phyloP scores from a whole-genome alignment of 179 eudicot genomes.

The Camellia oleifera region DNA sequence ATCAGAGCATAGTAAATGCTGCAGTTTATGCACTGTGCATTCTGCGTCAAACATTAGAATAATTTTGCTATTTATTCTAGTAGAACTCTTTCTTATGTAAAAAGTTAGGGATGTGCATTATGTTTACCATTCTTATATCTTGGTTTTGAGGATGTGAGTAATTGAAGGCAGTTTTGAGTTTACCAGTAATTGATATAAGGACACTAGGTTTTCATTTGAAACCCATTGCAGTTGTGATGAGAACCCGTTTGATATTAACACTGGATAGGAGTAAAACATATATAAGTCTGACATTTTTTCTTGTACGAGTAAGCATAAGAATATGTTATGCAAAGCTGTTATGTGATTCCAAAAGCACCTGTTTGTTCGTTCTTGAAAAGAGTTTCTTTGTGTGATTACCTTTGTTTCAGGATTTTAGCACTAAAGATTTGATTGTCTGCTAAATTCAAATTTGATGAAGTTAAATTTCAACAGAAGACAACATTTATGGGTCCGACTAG shows the following conservation, averaged over 20 bases:
- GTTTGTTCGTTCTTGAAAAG: too few species aligned
- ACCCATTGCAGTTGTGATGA: background rate
- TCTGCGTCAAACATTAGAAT: conserved; percentile 2
- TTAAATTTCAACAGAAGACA: too few species aligned
- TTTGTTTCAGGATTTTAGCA: too few species aligned
- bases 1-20: background rate
- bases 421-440: too few species aligned
- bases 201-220: background rate
- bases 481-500: too few species aligned
- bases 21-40: conserved; percentile 10
- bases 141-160: background rate
- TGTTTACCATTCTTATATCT: background rate
- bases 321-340: too few species aligned
- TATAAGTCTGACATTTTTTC: too few species aligned
- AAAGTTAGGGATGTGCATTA: background rate
- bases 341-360: too few species aligned
- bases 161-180: background rate
- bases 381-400: background rate
- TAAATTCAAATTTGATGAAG: too few species aligned
- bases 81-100: background rate
- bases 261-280: background rate
- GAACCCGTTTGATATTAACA: background rate
- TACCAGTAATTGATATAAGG: background rate
- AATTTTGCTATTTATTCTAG: conserved; percentile 5
- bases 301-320: too few species aligned